Percentiles rank a stretch among this genome's conserved stretches.
Evolutionary conservation across 768 basidiomycete genomes (phyloP).

Genomic region (Lactifluus hygrophoroides): DNA sequence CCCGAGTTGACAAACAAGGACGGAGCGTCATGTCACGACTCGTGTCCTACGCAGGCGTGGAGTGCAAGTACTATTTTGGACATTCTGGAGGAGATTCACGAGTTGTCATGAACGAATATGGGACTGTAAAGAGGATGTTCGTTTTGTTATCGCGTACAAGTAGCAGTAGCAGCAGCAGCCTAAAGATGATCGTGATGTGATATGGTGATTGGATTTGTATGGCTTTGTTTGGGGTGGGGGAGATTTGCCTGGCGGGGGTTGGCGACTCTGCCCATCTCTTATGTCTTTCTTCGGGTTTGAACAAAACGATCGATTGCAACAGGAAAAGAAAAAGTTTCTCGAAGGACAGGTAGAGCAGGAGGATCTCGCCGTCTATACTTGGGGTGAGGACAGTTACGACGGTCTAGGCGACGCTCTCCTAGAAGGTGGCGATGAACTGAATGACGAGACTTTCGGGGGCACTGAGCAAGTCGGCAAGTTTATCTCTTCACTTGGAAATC

Average conservation of each 20-base stretch:
- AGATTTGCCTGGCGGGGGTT: not conserved
- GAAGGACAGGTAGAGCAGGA: constrained; percentile 46
- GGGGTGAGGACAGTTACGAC: constrained; percentile 87
- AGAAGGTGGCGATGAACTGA: constrained; percentile 87
- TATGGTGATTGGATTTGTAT: constrained; percentile 6
- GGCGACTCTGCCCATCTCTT: constrained; percentile 3
- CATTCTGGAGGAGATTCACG: constrained; percentile 71
- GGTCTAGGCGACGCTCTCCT: constrained; percentile 80
- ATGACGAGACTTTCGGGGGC: constrained; percentile 94
- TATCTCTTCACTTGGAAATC: not conserved
- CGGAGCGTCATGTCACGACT: constrained; percentile 76
- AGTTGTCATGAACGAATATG: constrained; percentile 19
- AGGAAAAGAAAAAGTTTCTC: constrained; percentile 50
- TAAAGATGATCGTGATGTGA: no score
- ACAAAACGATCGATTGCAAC: constrained; percentile 45
- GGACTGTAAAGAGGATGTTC: not conserved
- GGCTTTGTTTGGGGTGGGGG: constrained; percentile 12
- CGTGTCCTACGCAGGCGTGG: constrained; percentile 95
- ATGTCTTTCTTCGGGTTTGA: constrained; percentile 85
- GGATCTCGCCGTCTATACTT: constrained; percentile 85
- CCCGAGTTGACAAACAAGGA: constrained; percentile 89
- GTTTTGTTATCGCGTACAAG: not conserved
- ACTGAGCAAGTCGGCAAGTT: constrained; percentile 61
- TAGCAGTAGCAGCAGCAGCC: no score
- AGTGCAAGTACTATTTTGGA: constrained; percentile 88